Conservation (phyloP, 768 basidiomycete genomes). For the Mrakia blollopis region DNA sequence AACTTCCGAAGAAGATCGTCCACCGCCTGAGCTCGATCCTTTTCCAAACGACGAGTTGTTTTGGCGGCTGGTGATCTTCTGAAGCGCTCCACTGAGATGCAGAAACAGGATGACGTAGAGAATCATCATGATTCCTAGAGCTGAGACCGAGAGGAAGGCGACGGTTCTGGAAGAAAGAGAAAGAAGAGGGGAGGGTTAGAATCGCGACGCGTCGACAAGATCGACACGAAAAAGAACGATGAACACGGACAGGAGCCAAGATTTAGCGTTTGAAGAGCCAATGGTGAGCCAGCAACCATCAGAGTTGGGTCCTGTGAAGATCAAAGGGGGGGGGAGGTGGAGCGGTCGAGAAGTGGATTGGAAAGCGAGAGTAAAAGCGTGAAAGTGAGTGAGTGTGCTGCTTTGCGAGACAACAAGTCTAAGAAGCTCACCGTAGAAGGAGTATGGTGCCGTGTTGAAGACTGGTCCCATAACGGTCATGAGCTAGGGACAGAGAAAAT, state of each 20-base stretch:
- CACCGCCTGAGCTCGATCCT: neutral
- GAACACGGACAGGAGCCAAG: neutral
- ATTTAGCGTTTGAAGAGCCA: neutral
- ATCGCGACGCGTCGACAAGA: no score
- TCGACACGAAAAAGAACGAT: neutral
- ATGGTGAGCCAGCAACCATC: slow-evolving; percentile 1
- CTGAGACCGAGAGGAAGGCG: neutral
- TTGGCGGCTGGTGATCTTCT: neutral
- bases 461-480: neutral
- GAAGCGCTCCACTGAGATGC: neutral
- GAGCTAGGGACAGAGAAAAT: neutral
- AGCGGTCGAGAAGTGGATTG: no score
- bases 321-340: no score
- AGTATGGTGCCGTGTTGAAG: neutral
- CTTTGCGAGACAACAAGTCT: no score
- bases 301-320: neutral
- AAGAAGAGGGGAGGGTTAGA: no score
- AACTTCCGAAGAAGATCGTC: neutral
- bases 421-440: neutral
- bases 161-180: no score
- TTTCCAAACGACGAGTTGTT: neutral
- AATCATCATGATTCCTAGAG: neutral
- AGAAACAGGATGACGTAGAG: neutral
- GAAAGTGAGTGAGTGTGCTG: no score
- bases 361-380: no score